Evolutionary conservation across 139 green algal species (phyloP).

Genomic region (Picochlorum sp.): DNA sequence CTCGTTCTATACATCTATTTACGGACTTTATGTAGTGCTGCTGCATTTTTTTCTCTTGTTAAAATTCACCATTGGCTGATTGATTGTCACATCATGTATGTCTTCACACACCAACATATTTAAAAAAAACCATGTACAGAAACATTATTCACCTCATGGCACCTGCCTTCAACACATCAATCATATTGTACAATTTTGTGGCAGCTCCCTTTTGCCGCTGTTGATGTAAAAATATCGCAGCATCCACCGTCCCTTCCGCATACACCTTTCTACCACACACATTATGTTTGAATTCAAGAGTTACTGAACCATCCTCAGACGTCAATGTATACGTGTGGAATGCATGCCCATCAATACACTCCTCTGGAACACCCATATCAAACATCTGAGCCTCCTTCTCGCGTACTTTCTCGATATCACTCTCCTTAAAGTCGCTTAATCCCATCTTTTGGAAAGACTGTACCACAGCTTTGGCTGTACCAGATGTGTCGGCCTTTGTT

Average conservation of each 20-base stretch:
- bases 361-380: slow-evolving; percentile 63
- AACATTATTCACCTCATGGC: slow-evolving; percentile 67
- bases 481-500: slow-evolving; percentile 92
- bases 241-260: slow-evolving; percentile 94
- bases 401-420: slow-evolving; percentile 68
- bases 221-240: slow-evolving; percentile 71
- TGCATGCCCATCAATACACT: slow-evolving; percentile 64
- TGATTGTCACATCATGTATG: too few relatives aligned
- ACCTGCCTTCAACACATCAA: slow-evolving; percentile 88
- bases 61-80: too few relatives aligned
- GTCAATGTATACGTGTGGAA: slow-evolving; percentile 97
- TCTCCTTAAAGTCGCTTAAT: slow-evolving; percentile 56
- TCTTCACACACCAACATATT: not conserved
- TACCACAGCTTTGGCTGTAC: slow-evolving; percentile 87
- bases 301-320: slow-evolving; percentile 66
- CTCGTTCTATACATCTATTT: too few relatives aligned
- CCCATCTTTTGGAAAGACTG: slow-evolving; percentile 80
- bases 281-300: slow-evolving; percentile 98
- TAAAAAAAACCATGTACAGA: not conserved
- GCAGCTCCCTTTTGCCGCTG: slow-evolving; percentile 45
- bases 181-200: slow-evolving; percentile 95
- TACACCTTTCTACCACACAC: slow-evolving; percentile 87
- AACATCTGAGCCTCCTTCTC: slow-evolving; percentile 51
- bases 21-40: too few relatives aligned
- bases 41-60: too few relatives aligned